Percentiles rank a stretch among this genome's conserved stretches.
Conservation (phyloP, 1,139 yeast species). For the Hanseniaspora gamundiae region DNA sequence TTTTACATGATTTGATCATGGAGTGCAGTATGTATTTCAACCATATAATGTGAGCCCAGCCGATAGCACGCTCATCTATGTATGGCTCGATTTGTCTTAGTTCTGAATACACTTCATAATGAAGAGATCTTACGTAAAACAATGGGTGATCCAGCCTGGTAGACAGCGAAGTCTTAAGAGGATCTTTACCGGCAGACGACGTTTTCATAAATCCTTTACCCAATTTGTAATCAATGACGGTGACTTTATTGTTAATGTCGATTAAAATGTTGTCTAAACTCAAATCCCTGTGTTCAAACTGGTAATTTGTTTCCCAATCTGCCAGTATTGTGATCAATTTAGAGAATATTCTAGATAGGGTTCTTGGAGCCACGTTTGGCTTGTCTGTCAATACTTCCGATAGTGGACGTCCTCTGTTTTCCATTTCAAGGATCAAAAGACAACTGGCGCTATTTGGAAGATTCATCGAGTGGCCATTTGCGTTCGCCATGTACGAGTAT, state of each 20-base stretch:
- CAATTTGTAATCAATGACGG: constrained; percentile 46
- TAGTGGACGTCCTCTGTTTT: constrained; percentile 21
- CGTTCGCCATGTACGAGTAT: neutral
- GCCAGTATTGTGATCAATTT: constrained; percentile 36
- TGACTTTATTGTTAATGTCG: constrained; percentile 29
- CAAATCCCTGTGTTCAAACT: constrained; percentile 58
- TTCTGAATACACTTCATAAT: constrained; percentile 8
- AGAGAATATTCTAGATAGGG: constrained; percentile 36
- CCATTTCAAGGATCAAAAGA: constrained; percentile 18
- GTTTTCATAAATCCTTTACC: constrained; percentile 32
- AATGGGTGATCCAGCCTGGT: constrained; percentile 40
- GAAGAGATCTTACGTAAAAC: constrained; percentile 25
- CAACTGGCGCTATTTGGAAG: neutral
- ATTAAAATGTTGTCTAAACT: constrained; percentile 49
- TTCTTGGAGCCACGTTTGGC: constrained; percentile 42
- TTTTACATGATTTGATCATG: constrained; percentile 7
- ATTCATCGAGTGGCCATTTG: neutral
- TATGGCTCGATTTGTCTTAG: constrained; percentile 7
- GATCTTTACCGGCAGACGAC: constrained; percentile 8
- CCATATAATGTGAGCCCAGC: constrained; percentile 8
- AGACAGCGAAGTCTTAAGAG: constrained; percentile 18
- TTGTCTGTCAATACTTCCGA: constrained; percentile 11
- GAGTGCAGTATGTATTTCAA: constrained; percentile 7
- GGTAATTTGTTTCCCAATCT: constrained; percentile 35
- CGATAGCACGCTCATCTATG: constrained; percentile 4